Conservation (phyloP, 176 grass and related monocot genomes). For the Pontederia crassipes region DNA sequence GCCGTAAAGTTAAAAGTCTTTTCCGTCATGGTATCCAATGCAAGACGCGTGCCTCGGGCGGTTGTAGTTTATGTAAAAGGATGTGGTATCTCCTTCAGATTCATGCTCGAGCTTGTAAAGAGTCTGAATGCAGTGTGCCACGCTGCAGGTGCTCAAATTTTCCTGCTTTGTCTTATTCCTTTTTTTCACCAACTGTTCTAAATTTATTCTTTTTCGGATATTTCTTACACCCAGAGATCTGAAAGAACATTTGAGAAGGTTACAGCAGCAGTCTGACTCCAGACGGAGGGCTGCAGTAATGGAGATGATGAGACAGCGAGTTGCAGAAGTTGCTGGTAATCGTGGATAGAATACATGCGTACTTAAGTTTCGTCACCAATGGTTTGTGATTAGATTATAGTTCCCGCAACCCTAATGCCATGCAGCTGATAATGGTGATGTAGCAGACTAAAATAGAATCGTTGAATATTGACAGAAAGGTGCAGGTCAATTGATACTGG, state of each 20-base stretch:
- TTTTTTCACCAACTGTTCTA: not conserved
- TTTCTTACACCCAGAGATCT: slow-evolving; percentile 58
- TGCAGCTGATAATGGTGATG: too few species aligned
- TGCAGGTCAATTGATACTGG: too few species aligned
- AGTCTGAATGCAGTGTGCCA: slow-evolving; percentile 71
- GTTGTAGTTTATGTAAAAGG: slow-evolving; percentile 70
- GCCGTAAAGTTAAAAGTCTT: slow-evolving; percentile 70
- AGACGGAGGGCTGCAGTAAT: slow-evolving; percentile 88
- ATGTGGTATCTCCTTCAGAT: slow-evolving; percentile 91
- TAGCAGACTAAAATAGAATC: too few species aligned
- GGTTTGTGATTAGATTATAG: too few species aligned
- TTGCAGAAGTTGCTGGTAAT: slow-evolving; percentile 60
- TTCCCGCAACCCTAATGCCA: too few species aligned
- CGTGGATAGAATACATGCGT: slow-evolving; percentile 17
- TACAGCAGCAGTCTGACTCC: slow-evolving; percentile 87
- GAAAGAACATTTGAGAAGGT: slow-evolving; percentile 88
- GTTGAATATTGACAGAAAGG: too few species aligned
- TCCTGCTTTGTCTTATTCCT: not conserved
- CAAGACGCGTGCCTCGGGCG: slow-evolving; percentile 64
- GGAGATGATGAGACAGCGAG: slow-evolving; percentile 97
- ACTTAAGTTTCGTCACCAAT: too few species aligned
- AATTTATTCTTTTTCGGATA: slow-evolving; percentile 3
- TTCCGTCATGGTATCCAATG: slow-evolving; percentile 79
- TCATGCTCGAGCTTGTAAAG: slow-evolving; percentile 94
- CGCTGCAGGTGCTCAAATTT: slow-evolving; percentile 69